phyloP scores from a whole-genome alignment of 2,329 filamentous ascomycete species.

The Ilyonectria robusta region DNA sequence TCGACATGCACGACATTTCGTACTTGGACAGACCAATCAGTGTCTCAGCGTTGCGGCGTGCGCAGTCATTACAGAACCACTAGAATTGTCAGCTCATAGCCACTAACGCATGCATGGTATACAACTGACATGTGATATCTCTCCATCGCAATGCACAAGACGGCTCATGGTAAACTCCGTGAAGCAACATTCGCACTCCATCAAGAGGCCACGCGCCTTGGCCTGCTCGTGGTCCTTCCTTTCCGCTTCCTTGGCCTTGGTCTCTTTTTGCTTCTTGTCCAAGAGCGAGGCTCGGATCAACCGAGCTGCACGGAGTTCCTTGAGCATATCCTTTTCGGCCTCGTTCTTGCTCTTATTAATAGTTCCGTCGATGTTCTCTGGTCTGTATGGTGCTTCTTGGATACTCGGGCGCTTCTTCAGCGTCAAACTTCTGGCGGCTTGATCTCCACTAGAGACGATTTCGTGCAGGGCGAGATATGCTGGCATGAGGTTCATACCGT shows the following conservation, averaged over 20 bases:
- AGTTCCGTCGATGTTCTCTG: conserved; percentile 22
- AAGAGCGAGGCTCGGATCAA: conserved; percentile 13
- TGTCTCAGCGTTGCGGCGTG: conserved; percentile 74
- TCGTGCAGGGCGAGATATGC: conserved; percentile 36
- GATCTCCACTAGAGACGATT: not conserved
- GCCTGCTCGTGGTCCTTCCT: conserved; percentile 59
- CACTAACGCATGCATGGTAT: not conserved
- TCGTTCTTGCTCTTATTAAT: conserved; percentile 14
- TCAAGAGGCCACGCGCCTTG: conserved; percentile 64
- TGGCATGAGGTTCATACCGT: conserved; percentile 36
- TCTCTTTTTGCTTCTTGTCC: conserved; percentile 50
- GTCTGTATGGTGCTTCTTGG: conserved; percentile 11
- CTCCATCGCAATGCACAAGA: conserved; percentile 76
- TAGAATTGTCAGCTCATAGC: conserved; percentile 38
- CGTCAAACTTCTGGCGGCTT: conserved; percentile 7
- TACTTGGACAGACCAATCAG: conserved; percentile 80
- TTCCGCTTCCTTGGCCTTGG: conserved; percentile 51
- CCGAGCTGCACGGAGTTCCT: conserved; percentile 43
- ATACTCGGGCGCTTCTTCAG: conserved; percentile 32
- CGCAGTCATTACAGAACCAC: conserved; percentile 80
- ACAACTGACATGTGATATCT: conserved; percentile 63
- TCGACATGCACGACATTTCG: conserved; percentile 79
- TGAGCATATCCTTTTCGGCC: conserved; percentile 28
- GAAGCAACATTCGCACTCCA: conserved; percentile 83
- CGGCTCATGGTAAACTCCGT: conserved; percentile 75